Conservation (phyloP, 176 grass and related monocot species). For the Ananas comosus region DNA sequence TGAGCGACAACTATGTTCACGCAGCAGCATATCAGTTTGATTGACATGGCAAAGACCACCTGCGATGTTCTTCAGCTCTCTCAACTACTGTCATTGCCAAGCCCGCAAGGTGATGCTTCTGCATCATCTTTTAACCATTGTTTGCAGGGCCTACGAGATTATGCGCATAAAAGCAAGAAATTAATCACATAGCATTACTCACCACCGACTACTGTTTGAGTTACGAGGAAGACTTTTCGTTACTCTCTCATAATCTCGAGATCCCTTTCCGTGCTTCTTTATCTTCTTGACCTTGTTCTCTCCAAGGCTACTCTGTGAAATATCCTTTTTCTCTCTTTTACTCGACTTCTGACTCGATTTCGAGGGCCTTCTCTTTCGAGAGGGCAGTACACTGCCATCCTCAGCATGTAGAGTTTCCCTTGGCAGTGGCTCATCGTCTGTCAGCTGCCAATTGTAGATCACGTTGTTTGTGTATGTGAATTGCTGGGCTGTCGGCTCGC, state of each 20-base stretch:
- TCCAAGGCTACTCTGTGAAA: conserved; percentile 11
- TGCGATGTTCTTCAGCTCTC: too few relatives aligned
- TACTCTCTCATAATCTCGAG: conserved; percentile 37
- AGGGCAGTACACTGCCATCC: conserved; percentile 29
- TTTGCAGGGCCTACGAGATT: background rate
- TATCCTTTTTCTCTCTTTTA: conserved; percentile 30
- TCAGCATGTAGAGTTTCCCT: conserved; percentile 42
- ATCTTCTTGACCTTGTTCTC: conserved; percentile 27
- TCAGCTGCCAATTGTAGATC: conserved; percentile 74
- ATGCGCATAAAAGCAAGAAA: background rate
- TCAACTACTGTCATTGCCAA: too few relatives aligned
- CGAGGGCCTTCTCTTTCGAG: conserved; percentile 41
- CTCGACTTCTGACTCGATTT: conserved; percentile 38
- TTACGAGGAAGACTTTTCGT: conserved; percentile 38
- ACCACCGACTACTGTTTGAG: conserved; percentile 41
- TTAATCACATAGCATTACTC: background rate
- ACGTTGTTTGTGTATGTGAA: conserved; percentile 44
- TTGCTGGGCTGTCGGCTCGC: conserved; percentile 36
- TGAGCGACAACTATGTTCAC: too few relatives aligned
- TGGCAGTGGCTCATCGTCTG: conserved; percentile 85
- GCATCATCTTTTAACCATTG: background rate
- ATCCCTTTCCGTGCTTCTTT: conserved; percentile 24
- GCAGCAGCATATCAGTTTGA: too few relatives aligned
- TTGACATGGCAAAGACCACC: too few relatives aligned
- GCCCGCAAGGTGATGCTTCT: background rate